phyloP scores from a whole-genome alignment of 495 filamentous ascomycete species.

The Aspergillus sclerotiicarbonarius region DNA sequence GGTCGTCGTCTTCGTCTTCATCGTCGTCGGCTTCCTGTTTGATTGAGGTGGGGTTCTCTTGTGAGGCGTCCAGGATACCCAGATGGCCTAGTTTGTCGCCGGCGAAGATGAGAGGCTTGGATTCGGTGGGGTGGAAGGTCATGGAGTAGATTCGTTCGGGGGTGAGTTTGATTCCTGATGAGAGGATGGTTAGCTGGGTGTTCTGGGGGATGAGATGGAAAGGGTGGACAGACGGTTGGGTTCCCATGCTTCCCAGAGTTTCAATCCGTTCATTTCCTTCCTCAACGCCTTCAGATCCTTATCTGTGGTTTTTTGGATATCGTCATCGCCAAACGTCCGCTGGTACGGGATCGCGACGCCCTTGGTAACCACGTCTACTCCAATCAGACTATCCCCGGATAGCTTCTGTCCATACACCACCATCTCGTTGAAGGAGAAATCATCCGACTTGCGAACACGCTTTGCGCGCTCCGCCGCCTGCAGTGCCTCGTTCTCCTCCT shows the following conservation, averaged over 20 bases:
- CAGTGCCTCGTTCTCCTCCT: conserved; percentile 63
- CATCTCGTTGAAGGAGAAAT: conserved; percentile 72
- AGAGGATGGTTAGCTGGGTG: conserved; percentile 9
- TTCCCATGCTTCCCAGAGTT: conserved; percentile 77
- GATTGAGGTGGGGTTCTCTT: conserved; percentile 47
- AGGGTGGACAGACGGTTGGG: conserved; percentile 57
- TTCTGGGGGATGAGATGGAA: conserved; percentile 8
- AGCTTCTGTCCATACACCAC: conserved; percentile 72
- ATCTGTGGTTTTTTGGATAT: conserved; percentile 79
- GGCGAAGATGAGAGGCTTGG: conserved; percentile 90
- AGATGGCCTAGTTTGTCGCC: conserved; percentile 93
- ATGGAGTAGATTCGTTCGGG: conserved; percentile 87
- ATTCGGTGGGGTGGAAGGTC: conserved; percentile 80
- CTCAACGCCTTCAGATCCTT: conserved; percentile 72
- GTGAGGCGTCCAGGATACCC: conserved; percentile 89
- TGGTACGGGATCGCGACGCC: conserved; percentile 73
- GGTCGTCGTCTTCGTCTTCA: conserved; percentile 62
- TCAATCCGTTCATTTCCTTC: conserved; percentile 74
- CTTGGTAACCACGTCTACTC: conserved; percentile 58
- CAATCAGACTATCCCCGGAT: conserved; percentile 39
- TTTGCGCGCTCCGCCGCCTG: conserved; percentile 66
- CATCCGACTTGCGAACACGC: conserved; percentile 66
- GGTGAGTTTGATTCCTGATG: conserved; percentile 81
- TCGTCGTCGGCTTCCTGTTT: conserved; percentile 47
- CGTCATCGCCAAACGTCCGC: conserved; percentile 75